Conservation (phyloP, 2,329 filamentous ascomycete species). For the Neophaeococcomyces aloes region DNA sequence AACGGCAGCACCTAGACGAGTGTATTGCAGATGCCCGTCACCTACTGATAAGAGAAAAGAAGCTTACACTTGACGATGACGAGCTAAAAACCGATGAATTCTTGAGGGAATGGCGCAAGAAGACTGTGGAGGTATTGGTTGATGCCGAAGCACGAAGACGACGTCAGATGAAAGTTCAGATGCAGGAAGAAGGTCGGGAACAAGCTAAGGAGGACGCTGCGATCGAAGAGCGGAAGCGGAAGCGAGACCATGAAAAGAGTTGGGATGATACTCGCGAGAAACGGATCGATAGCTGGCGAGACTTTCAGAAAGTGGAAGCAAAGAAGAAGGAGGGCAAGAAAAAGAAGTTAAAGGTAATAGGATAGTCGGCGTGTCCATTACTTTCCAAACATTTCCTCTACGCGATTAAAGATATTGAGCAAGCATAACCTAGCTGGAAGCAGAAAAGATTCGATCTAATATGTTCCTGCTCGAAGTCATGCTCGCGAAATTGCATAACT, state of each 20-base stretch:
- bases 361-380: too few species aligned
- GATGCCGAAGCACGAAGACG: constrained; percentile 81
- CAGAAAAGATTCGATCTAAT: too few species aligned
- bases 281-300: constrained; percentile 86
- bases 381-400: too few species aligned
- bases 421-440: too few species aligned
- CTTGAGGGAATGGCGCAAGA: constrained; percentile 75
- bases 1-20: constrained; percentile 77
- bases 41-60: constrained; percentile 86
- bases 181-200: constrained; percentile 92
- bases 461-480: too few species aligned
- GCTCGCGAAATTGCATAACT: too few species aligned
- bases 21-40: constrained; percentile 92
- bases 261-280: constrained; percentile 91
- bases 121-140: constrained; percentile 78
- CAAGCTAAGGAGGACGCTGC: constrained; percentile 80
- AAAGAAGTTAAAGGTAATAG: constrained; percentile 41
- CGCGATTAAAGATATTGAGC: too few species aligned
- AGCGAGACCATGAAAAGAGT: constrained; percentile 83
- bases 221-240: constrained; percentile 65
- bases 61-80: constrained; percentile 85
- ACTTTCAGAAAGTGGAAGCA: constrained; percentile 65
- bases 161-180: constrained; percentile 79
- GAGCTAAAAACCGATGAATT: constrained; percentile 70
- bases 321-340: constrained; percentile 56